Percentiles rank a stretch among this genome's conserved stretches.
phyloP scores from a whole-genome alignment of 495 filamentous ascomycete genomes.

The Acidomyces sp. region DNA sequence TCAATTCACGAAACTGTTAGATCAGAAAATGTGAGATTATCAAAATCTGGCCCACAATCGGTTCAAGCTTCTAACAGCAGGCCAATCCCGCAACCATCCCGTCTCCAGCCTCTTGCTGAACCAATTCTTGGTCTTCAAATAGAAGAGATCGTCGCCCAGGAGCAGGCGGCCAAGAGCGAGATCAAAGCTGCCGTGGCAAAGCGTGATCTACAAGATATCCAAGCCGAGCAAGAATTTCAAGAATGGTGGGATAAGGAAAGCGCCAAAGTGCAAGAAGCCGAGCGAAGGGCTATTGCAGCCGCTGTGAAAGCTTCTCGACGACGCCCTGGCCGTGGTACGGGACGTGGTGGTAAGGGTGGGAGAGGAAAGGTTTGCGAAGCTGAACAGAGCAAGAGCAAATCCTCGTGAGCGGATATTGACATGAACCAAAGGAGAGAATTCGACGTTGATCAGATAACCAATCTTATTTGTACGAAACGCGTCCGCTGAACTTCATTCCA shows the following conservation, averaged over 20 bases:
- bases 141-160: constrained; percentile 77
- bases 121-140: constrained; percentile 56
- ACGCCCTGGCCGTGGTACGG: not conserved
- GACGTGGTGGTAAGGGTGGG: not conserved
- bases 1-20: not conserved
- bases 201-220: constrained; percentile 80
- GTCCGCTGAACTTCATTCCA: no score
- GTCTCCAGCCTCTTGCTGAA: constrained; percentile 37
- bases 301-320: not conserved
- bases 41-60: constrained; percentile 3
- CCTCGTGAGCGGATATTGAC: no score
- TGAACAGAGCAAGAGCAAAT: no score
- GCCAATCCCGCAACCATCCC: constrained; percentile 31
- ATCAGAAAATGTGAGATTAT: not conserved
- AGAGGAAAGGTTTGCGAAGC: not conserved
- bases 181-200: constrained; percentile 66
- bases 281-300: not conserved
- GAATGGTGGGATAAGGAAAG: constrained; percentile 97
- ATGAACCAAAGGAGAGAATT: no score
- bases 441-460: no score
- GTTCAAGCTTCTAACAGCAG: constrained; percentile 13
- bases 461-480: no score
- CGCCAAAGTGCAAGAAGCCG: constrained; percentile 40
- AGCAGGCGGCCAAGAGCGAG: constrained; percentile 70
- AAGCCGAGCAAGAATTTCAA: constrained; percentile 90